Evolutionary conservation across 345 rosid species (phyloP).

Genomic region (rapeseed (Brassica napus)): DNA sequence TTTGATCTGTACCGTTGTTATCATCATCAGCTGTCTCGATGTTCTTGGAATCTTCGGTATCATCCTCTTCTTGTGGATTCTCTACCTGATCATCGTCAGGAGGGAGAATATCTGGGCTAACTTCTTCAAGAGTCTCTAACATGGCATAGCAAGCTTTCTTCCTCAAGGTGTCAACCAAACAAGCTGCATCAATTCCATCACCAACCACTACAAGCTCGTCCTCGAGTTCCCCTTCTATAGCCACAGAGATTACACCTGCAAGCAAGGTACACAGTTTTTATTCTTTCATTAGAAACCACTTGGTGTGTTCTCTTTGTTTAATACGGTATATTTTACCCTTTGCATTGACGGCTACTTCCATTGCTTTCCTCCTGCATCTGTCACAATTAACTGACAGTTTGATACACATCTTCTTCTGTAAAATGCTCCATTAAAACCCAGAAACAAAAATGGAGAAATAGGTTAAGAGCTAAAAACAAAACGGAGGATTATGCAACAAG

Average conservation of each 20-base stretch:
- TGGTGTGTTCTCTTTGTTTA: neutral
- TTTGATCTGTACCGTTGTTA: neutral
- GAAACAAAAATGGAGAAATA: neutral
- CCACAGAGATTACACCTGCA: slow-evolving; percentile 48
- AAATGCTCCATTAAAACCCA: neutral
- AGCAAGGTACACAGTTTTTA: slow-evolving; percentile 5
- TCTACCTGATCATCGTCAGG: neutral
- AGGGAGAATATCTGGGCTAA: slow-evolving; percentile 13
- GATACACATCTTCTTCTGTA: slow-evolving; percentile 50
- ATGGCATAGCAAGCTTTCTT: slow-evolving; percentile 41
- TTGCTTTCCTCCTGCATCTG: slow-evolving; percentile 44
- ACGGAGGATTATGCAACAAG: neutral
- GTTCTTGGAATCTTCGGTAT: neutral
- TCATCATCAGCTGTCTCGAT: neutral
- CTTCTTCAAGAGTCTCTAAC: slow-evolving; percentile 41
- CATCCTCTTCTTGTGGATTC: neutral
- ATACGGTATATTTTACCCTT: slow-evolving; percentile 27
- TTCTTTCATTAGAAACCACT: neutral
- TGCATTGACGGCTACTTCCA: slow-evolving; percentile 42
- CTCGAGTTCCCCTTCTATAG: slow-evolving; percentile 40
- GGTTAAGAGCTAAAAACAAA: neutral
- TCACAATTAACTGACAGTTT: slow-evolving; percentile 32
- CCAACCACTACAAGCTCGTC: slow-evolving; percentile 47
- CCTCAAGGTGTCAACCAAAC: slow-evolving; percentile 40
- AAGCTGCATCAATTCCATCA: slow-evolving; percentile 43